Evolutionary conservation across 2,329 filamentous ascomycete species (phyloP).

Genomic region (Ophidiomyces ophidiicola): DNA sequence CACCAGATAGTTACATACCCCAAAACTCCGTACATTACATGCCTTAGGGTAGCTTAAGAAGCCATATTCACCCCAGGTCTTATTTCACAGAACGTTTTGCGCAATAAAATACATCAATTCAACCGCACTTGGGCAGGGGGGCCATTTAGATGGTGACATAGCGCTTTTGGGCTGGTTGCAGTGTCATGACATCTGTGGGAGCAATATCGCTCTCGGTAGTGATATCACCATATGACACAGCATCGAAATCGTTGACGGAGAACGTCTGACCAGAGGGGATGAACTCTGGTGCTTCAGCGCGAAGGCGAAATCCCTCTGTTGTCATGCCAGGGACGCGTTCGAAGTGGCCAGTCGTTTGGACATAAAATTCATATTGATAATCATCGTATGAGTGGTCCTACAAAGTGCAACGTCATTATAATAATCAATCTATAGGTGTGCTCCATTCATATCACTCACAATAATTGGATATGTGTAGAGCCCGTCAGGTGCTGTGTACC

Average conservation of each 20-base stretch:
- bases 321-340: neutral
- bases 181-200: neutral
- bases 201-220: neutral
- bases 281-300: conserved; percentile 12
- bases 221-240: neutral
- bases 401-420: neutral
- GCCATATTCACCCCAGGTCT: too few species aligned
- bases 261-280: neutral
- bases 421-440: too few species aligned
- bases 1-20: too few species aligned
- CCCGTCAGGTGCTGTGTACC: neutral
- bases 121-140: too few species aligned
- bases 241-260: neutral
- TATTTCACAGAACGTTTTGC: too few species aligned
- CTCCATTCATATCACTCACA: neutral
- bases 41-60: too few species aligned
- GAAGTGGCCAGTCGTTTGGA: neutral
- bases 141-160: neutral
- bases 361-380: neutral
- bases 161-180: neutral
- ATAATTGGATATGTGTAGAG: neutral
- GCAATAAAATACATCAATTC: too few species aligned
- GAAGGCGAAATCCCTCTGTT: conserved; percentile 3
- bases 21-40: too few species aligned
- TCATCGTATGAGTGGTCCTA: neutral